Conservation (phyloP, 352 stramenopile species). For the Globisporangium alternatum region DNA sequence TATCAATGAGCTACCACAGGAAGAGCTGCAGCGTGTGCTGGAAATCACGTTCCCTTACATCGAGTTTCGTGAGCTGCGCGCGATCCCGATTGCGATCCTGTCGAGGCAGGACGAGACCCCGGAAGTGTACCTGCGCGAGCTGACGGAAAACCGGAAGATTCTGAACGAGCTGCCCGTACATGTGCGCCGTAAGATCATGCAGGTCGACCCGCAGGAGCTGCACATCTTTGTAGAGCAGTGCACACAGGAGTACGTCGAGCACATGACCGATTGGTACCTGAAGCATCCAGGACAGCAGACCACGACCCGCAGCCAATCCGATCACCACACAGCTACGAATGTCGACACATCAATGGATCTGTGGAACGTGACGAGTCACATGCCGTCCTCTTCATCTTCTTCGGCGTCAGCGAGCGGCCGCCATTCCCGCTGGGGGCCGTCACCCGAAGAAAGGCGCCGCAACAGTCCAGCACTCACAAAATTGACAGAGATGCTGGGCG, state of each 20-base stretch:
- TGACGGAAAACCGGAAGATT: conserved; percentile 82
- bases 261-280: conserved; percentile 67
- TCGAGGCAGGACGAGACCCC: conserved; percentile 78
- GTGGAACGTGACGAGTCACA: conserved; percentile 73
- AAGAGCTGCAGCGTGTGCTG: conserved; percentile 64
- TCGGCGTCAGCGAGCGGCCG: conserved; percentile 18
- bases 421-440: conserved; percentile 21
- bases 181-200: conserved; percentile 79
- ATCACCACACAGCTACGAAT: conserved; percentile 22
- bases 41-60: conserved; percentile 87
- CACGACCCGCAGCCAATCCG: conserved; percentile 14
- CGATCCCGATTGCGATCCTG: conserved; percentile 82
- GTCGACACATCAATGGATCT: conserved; percentile 26
- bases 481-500: conserved; percentile 75
- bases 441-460: conserved; percentile 64
- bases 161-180: conserved; percentile 75
- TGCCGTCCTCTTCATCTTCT: conserved; percentile 40
- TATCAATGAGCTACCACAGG: conserved; percentile 64
- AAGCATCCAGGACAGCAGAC: conserved; percentile 33
- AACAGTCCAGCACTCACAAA: conserved; percentile 62
- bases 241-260: conserved; percentile 67
- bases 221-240: conserved; percentile 74
- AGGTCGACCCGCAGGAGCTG: conserved; percentile 66
- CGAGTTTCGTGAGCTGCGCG: conserved; percentile 82
- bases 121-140: conserved; percentile 66